Conservation (phyloP, 2,329 filamentous ascomycete genomes). For the Arthrobotrys sinensis region DNA sequence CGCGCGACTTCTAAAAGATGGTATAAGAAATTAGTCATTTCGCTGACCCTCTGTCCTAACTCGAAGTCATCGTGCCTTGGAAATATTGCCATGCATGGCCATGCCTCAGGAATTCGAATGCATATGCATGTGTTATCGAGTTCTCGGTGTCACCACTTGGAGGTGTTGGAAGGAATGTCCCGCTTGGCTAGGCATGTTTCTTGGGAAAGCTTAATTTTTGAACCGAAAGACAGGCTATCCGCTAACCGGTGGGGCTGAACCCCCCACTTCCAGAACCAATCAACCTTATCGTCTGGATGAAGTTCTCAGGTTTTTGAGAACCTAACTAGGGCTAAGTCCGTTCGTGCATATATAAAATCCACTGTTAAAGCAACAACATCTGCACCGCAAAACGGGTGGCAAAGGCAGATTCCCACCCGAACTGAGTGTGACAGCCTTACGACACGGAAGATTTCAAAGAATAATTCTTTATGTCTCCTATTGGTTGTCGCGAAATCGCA, state of each 20-base stretch:
- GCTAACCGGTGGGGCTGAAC: constrained; percentile 20
- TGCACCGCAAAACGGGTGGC: no score
- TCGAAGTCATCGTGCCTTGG: background rate
- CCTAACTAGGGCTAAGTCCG: background rate
- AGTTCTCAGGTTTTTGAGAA: constrained; percentile 4
- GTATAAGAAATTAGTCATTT: constrained; percentile 5
- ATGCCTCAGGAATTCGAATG: constrained; percentile 1
- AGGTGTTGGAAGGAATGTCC: constrained; percentile 3
- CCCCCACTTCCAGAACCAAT: background rate
- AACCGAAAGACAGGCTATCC: background rate
- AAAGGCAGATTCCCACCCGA: no score
- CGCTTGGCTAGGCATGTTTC: background rate
- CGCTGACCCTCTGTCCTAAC: background rate
- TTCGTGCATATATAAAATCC: no score
- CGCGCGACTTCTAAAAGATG: background rate
- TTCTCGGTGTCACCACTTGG: background rate
- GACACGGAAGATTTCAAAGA: no score
- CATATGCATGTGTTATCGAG: background rate
- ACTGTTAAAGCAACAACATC: no score
- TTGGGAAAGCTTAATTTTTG: constrained; percentile 20
- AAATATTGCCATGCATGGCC: background rate
- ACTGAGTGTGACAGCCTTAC: no score
- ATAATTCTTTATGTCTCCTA: no score
- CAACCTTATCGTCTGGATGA: background rate
- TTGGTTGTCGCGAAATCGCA: no score